Conservation (phyloP, 192 early-diverging fungal genomes). For the Backusella sp. region DNA sequence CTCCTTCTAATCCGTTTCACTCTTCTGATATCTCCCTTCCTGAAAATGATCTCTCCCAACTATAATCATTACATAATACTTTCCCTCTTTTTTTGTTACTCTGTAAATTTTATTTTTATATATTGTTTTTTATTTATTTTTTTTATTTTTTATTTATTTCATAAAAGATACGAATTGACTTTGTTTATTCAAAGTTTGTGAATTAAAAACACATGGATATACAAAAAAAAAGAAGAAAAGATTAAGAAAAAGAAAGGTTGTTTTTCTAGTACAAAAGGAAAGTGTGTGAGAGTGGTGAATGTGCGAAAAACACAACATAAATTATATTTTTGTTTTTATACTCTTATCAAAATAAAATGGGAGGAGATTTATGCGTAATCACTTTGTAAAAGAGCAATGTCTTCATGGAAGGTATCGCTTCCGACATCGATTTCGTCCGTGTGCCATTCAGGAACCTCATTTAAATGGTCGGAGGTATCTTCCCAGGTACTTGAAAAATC, state of each 20-base stretch:
- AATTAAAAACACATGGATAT: slow-evolving; percentile 3
- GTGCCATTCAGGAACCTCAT: neutral
- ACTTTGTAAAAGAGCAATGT: neutral
- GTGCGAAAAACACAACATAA: neutral
- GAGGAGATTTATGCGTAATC: neutral
- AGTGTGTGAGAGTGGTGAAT: neutral
- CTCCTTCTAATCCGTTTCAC: neutral
- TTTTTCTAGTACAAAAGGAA: neutral
- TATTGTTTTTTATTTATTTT: neutral
- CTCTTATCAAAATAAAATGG: neutral
- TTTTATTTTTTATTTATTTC: neutral
- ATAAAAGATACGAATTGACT: neutral
- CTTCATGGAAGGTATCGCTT: neutral
- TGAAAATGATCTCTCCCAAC: neutral
- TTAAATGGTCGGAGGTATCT: neutral
- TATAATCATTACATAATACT: neutral
- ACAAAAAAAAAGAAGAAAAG: neutral
- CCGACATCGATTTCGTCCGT: neutral
- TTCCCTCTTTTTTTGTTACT: neutral
- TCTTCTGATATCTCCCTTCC: neutral
- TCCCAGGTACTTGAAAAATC: neutral
- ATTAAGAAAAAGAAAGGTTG: neutral
- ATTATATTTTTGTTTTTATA: neutral
- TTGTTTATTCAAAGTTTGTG: slow-evolving; percentile 7
- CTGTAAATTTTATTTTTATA: neutral